These are phyloP conservation scores for Leccinum huronense DNA, from an alignment of 1,284 basidiomycete species.

Conservation along the genomic window DNA sequence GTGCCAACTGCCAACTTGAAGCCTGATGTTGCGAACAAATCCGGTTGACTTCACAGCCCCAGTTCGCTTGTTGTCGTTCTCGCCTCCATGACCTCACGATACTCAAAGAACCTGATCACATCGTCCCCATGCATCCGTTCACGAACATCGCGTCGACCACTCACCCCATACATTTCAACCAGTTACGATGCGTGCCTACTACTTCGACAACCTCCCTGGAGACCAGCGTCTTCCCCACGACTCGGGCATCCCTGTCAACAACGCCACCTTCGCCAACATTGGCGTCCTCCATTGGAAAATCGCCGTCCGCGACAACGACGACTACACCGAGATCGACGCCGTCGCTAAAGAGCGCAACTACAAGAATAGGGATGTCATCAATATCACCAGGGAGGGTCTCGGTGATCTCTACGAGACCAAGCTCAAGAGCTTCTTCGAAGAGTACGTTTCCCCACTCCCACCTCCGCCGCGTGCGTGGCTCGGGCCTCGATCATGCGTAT, in stretches of 20 bases:
- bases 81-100: conserved; percentile 23
- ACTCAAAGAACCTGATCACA: conserved; percentile 53
- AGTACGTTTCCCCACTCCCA: conserved; percentile 45
- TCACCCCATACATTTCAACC: background rate
- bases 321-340: conserved; percentile 54
- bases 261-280: conserved; percentile 49
- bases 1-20: background rate
- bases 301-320: conserved; percentile 37
- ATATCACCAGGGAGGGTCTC: conserved; percentile 69
- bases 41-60: conserved; percentile 22
- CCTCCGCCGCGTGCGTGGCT: no score
- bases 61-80: conserved; percentile 23
- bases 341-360: conserved; percentile 68
- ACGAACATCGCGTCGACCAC: conserved; percentile 61
- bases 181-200: conserved; percentile 70
- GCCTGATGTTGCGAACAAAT: conserved; percentile 27
- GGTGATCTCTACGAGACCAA: conserved; percentile 67
- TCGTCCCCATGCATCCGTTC: conserved; percentile 69
- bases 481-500: background rate
- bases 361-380: conserved; percentile 77
- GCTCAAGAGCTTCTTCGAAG: conserved; percentile 77
- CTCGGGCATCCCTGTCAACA: conserved; percentile 52
- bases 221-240: conserved; percentile 80
- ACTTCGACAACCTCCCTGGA: conserved; percentile 73
- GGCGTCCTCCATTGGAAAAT: conserved; percentile 66